Percentiles rank a stretch among this genome's conserved stretches.
Conservation (phyloP, 2,329 filamentous ascomycete genomes). For the Colletotrichum neosansevieriae region DNA sequence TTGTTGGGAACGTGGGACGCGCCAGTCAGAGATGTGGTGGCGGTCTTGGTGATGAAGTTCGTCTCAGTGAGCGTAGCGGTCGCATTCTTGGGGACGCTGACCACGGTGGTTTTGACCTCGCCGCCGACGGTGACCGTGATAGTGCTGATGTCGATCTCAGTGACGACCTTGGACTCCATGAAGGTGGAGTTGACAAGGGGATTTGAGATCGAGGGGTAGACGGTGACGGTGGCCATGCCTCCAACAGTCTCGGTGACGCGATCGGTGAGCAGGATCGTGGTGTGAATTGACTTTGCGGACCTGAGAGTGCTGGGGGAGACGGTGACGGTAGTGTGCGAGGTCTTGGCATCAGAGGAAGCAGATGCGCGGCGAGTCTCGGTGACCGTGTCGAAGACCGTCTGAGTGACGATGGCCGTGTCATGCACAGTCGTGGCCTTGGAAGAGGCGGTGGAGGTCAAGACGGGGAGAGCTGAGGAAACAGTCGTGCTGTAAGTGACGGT, state of each 20-base stretch:
- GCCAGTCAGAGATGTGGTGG: conserved; percentile 38
- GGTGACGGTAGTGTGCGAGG: conserved; percentile 4
- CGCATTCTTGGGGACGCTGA: conserved; percentile 41
- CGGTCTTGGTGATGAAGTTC: conserved; percentile 5
- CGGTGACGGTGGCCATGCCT: conserved; percentile 23
- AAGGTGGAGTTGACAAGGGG: conserved; percentile 41
- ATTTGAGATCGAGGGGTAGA: conserved; percentile 21
- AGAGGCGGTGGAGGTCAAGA: not conserved
- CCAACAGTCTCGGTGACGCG: conserved; percentile 36
- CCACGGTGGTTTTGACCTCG: conserved; percentile 27
- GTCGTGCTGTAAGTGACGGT: conserved; percentile 32
- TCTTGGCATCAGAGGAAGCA: conserved; percentile 3
- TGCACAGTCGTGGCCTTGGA: conserved; percentile 20
- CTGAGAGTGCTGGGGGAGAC: conserved; percentile 15
- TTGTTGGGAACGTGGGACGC: conserved; percentile 30
- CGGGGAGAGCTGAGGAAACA: conserved; percentile 24
- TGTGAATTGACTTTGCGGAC: conserved; percentile 22
- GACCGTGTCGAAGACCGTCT: conserved; percentile 18
- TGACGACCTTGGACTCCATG: conserved; percentile 46
- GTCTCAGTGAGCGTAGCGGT: conserved; percentile 51
- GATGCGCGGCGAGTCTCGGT: conserved; percentile 10
- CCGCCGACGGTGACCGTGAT: conserved; percentile 45
- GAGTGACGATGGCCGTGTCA: conserved; percentile 22
- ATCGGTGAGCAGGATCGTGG: conserved; percentile 34
- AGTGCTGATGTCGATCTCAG: conserved; percentile 46